These are phyloP conservation scores for Penicillium sp. DNA, from an alignment of 2,329 filamentous ascomycete genomes.

Conservation along the genomic window DNA sequence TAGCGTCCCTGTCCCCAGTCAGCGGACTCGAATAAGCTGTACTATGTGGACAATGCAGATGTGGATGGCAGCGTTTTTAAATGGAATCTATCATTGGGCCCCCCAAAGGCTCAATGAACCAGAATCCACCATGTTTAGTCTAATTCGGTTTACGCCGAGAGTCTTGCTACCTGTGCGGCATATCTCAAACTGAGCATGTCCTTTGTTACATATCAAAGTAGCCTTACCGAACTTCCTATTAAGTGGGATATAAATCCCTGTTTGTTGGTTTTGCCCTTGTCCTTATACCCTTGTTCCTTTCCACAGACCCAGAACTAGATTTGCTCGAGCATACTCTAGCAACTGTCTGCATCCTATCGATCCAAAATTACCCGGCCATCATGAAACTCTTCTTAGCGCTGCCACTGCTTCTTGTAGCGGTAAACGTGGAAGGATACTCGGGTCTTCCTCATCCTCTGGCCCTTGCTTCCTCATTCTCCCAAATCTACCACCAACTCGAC, in stretches of 20 bases:
- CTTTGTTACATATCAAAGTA: slow-evolving; percentile 2
- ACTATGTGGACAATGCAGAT: background rate
- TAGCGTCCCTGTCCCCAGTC: background rate
- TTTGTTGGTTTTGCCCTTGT: background rate
- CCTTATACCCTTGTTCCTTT: background rate
- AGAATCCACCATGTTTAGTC: background rate
- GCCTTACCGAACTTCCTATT: background rate
- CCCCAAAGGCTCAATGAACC: background rate
- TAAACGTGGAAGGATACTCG: background rate
- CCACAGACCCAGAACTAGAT: background rate
- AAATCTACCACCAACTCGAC: slow-evolving; percentile 21
- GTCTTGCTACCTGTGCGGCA: slow-evolving; percentile 1
- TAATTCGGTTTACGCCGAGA: background rate
- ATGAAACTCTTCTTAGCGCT: slow-evolving; percentile 6
- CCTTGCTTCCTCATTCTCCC: slow-evolving; percentile 16
- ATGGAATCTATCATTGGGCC: background rate
- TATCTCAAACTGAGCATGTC: background rate
- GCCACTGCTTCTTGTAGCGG: background rate
- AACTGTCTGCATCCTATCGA: background rate
- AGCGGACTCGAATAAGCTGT: background rate
- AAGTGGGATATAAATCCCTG: background rate
- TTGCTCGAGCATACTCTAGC: background rate
- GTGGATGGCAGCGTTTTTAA: background rate
- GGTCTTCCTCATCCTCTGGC: slow-evolving; percentile 15
- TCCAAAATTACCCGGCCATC: background rate